Conservation (phyloP, 2,329 filamentous ascomycete species). For the Scedosporium apiospermum region DNA sequence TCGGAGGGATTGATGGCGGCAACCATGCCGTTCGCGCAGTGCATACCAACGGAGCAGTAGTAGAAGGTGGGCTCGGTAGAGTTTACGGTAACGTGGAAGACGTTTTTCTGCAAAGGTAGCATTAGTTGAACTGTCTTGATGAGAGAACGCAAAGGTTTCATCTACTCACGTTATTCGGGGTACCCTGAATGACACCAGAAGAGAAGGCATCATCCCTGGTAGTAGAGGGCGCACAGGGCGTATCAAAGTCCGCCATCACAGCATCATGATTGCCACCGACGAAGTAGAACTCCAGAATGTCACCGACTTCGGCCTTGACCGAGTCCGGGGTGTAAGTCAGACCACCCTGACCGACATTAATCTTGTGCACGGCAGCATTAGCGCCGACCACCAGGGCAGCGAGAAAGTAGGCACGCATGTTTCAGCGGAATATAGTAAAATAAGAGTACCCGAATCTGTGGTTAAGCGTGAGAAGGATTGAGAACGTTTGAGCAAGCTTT, state of each 20-base stretch:
- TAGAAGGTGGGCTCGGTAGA: constrained; percentile 19
- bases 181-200: constrained; percentile 5
- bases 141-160: background rate
- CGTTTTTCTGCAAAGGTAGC: constrained; percentile 6
- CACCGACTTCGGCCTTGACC: constrained; percentile 32
- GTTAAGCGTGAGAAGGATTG: background rate
- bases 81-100: constrained; percentile 18
- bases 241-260: constrained; percentile 34
- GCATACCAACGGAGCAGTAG: constrained; percentile 17
- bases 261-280: constrained; percentile 40
- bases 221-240: constrained; percentile 26
- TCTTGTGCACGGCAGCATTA: constrained; percentile 16
- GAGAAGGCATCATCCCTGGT: background rate
- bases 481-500: background rate
- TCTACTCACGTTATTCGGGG: background rate
- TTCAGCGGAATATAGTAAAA: background rate
- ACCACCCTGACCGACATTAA: constrained; percentile 33
- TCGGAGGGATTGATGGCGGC: constrained; percentile 18
- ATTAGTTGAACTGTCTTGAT: background rate
- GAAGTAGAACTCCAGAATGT: constrained; percentile 44
- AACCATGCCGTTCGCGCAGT: constrained; percentile 22
- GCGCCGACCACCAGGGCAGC: constrained; percentile 5
- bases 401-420: background rate
- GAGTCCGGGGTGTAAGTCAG: constrained; percentile 33
- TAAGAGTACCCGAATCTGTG: background rate